Percentiles rank a stretch among this genome's conserved stretches.
phyloP scores from a whole-genome alignment of 2,329 filamentous ascomycete genomes.

The Epichloe elymi region DNA sequence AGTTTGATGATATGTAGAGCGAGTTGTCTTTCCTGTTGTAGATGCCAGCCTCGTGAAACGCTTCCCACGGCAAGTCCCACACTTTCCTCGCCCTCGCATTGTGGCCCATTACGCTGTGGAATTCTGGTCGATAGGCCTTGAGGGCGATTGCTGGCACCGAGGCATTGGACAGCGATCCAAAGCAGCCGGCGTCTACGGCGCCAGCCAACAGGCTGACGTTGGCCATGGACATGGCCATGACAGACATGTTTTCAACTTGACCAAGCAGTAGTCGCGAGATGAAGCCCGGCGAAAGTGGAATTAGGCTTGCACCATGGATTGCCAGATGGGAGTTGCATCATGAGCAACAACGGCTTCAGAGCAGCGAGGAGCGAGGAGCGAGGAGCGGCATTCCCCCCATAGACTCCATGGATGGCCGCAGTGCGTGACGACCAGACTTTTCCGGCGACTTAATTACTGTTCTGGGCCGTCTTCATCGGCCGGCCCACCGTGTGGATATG shows the following conservation, averaged over 20 bases:
- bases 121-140: conserved; percentile 32
- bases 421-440: too few species aligned
- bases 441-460: too few species aligned
- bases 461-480: too few species aligned
- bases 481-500: too few species aligned
- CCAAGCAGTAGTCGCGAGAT: background rate
- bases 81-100: conserved; percentile 12
- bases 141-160: conserved; percentile 13
- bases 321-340: background rate
- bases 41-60: conserved; percentile 43
- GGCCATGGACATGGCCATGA: background rate
- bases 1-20: conserved; percentile 15
- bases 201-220: conserved; percentile 1
- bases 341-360: too few species aligned
- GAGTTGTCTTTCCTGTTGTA: conserved; percentile 15
- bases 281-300: background rate
- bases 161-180: conserved; percentile 2
- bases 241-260: background rate
- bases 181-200: conserved; percentile 4
- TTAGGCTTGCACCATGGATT: background rate
- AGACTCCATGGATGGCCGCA: too few species aligned
- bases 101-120: conserved; percentile 34
- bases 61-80: conserved; percentile 27
- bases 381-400: too few species aligned
- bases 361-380: too few species aligned